Evolutionary conservation across 805 yeast species (phyloP), one percentile per base, ranked within the genome.

Genomic region (Sporopachydermia lactativora): DNA sequence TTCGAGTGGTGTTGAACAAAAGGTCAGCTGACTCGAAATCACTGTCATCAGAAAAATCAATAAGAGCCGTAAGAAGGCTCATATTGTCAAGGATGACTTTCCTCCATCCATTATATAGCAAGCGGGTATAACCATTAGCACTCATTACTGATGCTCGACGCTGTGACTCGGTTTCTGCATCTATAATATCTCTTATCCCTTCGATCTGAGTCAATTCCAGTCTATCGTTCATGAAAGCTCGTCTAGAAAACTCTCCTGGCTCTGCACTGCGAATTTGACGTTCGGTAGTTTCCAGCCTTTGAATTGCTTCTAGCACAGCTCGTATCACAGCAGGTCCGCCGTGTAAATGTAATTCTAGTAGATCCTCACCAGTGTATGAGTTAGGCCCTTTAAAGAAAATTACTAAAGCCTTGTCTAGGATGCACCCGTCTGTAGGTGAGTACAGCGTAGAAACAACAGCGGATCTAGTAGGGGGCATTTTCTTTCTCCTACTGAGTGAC

Each of bases 21-120:
- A 60, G 55, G 11, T 68, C 68, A 1, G 73, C 67, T 49, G 79
- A 81, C 11, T 77, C 85, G 19, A 83, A 65, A 46, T 83, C 94
- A 43, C 84, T 84, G 51, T 92, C 98, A 43, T 92, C 97, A 5
- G 95, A 89, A 58, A 92, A 92, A 59, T 92, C 98, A 34, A 92
- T 84, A 2, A 88, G 68, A 0, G 97, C 95, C 0, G 97, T 76
- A 41, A 89, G 57, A 39, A 79, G 59, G 0, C 95, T 95, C 40
- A 80, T 71, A 43, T 75, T 70, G 3, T 75, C 61, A 2, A 89
- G 66, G 2, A 92, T 66, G 14, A 65, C 58, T 4, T 65, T 52
- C 50, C 96, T 67, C 96, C 97, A 88, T 1, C 52, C 19, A 4
- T 55, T 52, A 52, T 83, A 83, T 18, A 71, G 47, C 3, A 51